A percentile compares a stretch with the other conserved stretches of the same genome.
These are phyloP conservation scores for Apiotrichum sp. DNA, from an alignment of 1,284 basidiomycete genomes.

Conservation along the genomic window DNA sequence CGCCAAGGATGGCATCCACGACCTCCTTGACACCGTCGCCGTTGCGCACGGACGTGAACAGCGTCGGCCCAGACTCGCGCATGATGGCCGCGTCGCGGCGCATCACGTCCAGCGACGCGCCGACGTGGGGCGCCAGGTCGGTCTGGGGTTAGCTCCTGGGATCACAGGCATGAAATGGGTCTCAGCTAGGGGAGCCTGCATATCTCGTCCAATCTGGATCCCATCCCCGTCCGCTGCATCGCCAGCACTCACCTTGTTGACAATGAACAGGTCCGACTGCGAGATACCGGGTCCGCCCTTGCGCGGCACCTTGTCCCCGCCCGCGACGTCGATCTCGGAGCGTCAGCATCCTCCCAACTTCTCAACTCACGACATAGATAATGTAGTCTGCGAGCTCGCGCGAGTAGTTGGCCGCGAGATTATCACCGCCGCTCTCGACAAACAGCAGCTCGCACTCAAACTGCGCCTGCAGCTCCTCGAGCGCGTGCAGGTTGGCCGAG, in stretches of 20 bases:
- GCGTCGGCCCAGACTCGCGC: conserved; percentile 87
- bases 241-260: conserved; percentile 71
- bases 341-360: not conserved
- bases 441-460: conserved; percentile 76
- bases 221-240: too few species aligned
- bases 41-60: conserved; percentile 83
- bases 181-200: too few species aligned
- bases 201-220: too few species aligned
- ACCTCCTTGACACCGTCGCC: conserved; percentile 76
- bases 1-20: conserved; percentile 72
- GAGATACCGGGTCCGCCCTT: conserved; percentile 97
- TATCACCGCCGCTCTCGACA: conserved; percentile 94
- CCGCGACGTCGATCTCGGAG: conserved; percentile 57
- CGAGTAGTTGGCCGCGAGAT: conserved; percentile 93
- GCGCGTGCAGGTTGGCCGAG: conserved; percentile 88
- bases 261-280: conserved; percentile 78
- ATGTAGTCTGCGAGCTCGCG: conserved; percentile 96
- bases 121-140: conserved; percentile 87
- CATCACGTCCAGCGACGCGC: conserved; percentile 93
- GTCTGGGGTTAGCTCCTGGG: conserved; percentile 52
- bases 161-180: too few species aligned
- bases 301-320: conserved; percentile 95
- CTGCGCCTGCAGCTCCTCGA: conserved; percentile 92
- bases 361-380: conserved; percentile 70
- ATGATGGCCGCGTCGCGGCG: conserved; percentile 84